Evolutionary conservation across 2,329 filamentous ascomycete genomes (phyloP), one percentile per base, ranked within the genome.

Genomic region (Nemania diffusa): DNA sequence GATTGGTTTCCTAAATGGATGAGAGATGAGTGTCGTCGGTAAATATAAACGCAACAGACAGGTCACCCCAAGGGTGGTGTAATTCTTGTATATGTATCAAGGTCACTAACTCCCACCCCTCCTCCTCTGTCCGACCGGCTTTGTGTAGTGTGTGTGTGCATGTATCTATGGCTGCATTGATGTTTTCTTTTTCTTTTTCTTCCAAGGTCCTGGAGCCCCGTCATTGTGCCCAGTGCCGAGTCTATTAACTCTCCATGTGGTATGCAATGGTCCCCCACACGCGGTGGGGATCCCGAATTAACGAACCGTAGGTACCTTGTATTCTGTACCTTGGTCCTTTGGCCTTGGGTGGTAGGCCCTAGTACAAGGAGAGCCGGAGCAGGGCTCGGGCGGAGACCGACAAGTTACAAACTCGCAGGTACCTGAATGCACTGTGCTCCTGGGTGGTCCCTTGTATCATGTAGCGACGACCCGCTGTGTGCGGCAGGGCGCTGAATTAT

Each of bases 181-280:
- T 61, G 46, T 48, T 67, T 67, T 62, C 64, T 67, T 67, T 67
- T 63, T 48, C 44, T 46, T 59, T 60, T 20, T 37, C 15, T 52
- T 67, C 42, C 66, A 71, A 69, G 69, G 66, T 70, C 68, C 73
- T 57, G 44, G 58, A 58, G 64, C 53, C 57, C 64, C 46, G 58
- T 53, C 57, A 52, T 62, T 15, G 32, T 59, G 59, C 46, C 70
- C 73, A 74, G 72, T 68, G 62, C 53, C 65, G 62, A 62, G 57
- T 59, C 64, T 58, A 67, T 62, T 56, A 53, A 57, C 57, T 58
- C 48, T 57, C 52, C 57, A 60, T 62, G 37, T 58, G 67, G 60
- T 55, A 56, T 58, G 52, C 65, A 68, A 62, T 70, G 65, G 66
- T 59, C 61, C 73, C 74, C 74, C 74, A 74, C 74, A 75, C 72